These are phyloP conservation scores for Ogataea trehaloabstinens DNA, from an alignment of 805 yeast genomes.

Conservation along the genomic window DNA sequence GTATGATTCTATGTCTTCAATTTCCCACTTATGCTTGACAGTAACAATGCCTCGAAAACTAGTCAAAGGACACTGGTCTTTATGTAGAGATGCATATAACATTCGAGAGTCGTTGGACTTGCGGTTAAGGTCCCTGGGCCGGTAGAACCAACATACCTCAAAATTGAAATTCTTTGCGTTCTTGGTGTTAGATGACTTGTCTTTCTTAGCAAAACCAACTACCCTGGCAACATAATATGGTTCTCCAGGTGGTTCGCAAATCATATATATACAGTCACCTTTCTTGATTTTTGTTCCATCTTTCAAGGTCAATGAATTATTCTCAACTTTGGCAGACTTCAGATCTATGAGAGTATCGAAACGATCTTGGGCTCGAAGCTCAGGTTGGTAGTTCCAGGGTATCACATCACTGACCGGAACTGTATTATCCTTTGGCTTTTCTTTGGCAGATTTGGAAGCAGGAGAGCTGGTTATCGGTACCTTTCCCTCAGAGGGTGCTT, in stretches of 20 bases:
- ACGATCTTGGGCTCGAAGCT: constrained; percentile 32
- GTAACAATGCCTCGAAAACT: constrained; percentile 74
- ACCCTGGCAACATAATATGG: constrained; percentile 88
- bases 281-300: constrained; percentile 38
- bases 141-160: constrained; percentile 85
- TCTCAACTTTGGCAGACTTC: constrained; percentile 39
- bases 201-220: constrained; percentile 61
- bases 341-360: constrained; percentile 45
- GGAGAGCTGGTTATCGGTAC: neutral
- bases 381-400: constrained; percentile 54
- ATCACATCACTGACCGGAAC: constrained; percentile 33
- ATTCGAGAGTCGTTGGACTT: constrained; percentile 68
- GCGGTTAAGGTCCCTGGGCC: constrained; percentile 81
- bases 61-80: constrained; percentile 74
- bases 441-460: constrained; percentile 3
- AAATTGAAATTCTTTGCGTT: constrained; percentile 55
- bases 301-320: constrained; percentile 40
- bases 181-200: constrained; percentile 31
- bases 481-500: neutral
- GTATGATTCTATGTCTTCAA: constrained; percentile 55
- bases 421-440: constrained; percentile 12
- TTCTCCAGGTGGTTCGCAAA: constrained; percentile 91
- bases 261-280: constrained; percentile 74
- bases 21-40: constrained; percentile 67
- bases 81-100: constrained; percentile 80